phyloP scores from a whole-genome alignment of 148 eudicot species.

The Vaccinium vitisidaea region DNA sequence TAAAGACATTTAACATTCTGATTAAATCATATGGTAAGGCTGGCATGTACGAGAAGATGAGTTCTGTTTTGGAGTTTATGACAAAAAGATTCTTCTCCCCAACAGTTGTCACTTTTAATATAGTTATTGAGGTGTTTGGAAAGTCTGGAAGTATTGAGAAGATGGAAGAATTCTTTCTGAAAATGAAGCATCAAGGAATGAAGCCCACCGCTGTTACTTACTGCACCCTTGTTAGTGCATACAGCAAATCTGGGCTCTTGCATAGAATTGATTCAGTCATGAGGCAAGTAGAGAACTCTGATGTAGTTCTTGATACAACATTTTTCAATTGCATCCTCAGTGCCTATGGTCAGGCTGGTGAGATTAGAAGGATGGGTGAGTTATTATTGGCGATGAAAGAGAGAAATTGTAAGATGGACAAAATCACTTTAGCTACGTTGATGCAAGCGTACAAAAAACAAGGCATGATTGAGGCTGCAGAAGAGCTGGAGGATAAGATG shows the following conservation, averaged over 20 bases:
- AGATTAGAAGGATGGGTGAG: conserved; percentile 54
- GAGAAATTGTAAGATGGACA: conserved; percentile 54
- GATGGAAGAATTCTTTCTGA: conserved; percentile 71
- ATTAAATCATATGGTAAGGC: conserved; percentile 81
- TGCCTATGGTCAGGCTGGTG: conserved; percentile 72
- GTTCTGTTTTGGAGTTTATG: conserved; percentile 67
- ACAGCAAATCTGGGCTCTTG: conserved; percentile 64
- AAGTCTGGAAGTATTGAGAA: conserved; percentile 52
- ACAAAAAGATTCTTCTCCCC: conserved; percentile 64
- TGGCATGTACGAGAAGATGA: conserved; percentile 66
- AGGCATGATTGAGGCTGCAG: conserved; percentile 74
- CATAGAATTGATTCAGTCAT: conserved; percentile 69
- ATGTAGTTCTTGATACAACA: conserved; percentile 72
- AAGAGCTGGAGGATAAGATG: conserved; percentile 48
- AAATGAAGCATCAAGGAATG: conserved; percentile 89
- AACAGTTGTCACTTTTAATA: conserved; percentile 72
- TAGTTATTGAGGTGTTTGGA: conserved; percentile 60
- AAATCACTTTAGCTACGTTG: conserved; percentile 76
- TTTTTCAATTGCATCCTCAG: conserved; percentile 73
- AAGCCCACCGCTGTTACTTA: conserved; percentile 83
- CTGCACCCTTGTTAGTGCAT: conserved; percentile 69
- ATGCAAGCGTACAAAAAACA: conserved; percentile 62
- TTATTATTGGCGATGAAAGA: conserved; percentile 61
- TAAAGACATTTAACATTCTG: conserved; percentile 75
- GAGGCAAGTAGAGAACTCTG: conserved; percentile 75